Base-by-base conservation (phyloP, 2,329 filamentous ascomycete species). In the Trichocomaceae sp. region DNA sequence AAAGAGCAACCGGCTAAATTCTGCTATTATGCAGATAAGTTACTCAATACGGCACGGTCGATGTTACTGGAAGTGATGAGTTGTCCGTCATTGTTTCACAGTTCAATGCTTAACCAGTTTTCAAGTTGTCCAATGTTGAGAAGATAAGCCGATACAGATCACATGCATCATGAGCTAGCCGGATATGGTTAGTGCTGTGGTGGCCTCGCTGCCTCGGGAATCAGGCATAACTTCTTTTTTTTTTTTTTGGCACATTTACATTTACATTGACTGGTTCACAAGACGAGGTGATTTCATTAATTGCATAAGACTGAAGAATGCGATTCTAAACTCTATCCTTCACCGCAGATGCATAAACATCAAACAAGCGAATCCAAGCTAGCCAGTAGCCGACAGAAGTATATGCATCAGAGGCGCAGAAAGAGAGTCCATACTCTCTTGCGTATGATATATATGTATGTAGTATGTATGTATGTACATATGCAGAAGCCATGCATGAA, bases 351-450 rank as follows among this genome's bases (percentile, higher is more conserved):
- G 20, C 39, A 19, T 42, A 20, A 42, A 13, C 19, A 19, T 41
- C n/a, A 41, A 17, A 48, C 47, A 31, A 39, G 15, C 26, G 13
- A 42, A 37, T 33, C 17, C 29, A 19, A 56, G 50, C 50, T 48
- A 56, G 39, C 54, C 50, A 49, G 50, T 52, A 56, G 54, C 54
- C 37, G 35, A 22, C 29, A 47, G 26, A 50, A 47, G 48, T 26
- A 56, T 48, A 56, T 52, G 54, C 50, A 15, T 48, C 47, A n/a
- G n/a, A 51, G 26, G 50, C n/a, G 44, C 9, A 42, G 42, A 17
- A 47, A 31, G 13, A 31, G 13, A 26, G 39, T 19, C 22, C 20
- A 19, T 31, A 45, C 29, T 22, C 46, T 37, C 39, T 35, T 53
- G 15, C 47, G 47, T 54, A 49, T 20, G 29, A 23, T n/a, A 31